phyloP scores from a whole-genome alignment of 768 basidiomycete genomes.

The Gymnopilus dilepis region DNA sequence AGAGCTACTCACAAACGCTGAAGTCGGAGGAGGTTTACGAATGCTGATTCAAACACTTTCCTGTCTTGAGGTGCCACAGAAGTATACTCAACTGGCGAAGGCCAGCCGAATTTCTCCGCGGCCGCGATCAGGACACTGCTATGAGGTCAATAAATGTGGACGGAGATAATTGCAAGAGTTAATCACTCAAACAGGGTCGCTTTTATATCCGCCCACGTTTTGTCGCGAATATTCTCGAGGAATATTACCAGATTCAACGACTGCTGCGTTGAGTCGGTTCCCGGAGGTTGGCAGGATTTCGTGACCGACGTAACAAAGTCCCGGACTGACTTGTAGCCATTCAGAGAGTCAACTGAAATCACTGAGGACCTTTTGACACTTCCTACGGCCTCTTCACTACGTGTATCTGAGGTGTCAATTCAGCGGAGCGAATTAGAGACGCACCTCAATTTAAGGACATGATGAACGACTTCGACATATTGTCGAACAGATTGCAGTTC shows the following conservation, averaged over 20 bases:
- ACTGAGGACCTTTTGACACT: constrained; percentile 49
- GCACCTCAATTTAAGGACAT: constrained; percentile 75
- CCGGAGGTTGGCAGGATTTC: constrained; percentile 47
- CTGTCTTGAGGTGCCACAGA: constrained; percentile 54
- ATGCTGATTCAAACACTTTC: constrained; percentile 74
- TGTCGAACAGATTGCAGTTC: constrained; percentile 77
- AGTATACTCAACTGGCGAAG: constrained; percentile 70
- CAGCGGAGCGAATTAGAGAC: constrained; percentile 21
- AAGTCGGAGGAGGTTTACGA: constrained; percentile 74
- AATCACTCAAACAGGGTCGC: constrained; percentile 64
- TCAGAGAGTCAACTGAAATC: constrained; percentile 52
- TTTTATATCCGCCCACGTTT: constrained; percentile 83
- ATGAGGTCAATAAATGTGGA: constrained; percentile 12
- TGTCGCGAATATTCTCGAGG: constrained; percentile 63
- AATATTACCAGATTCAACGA: constrained; percentile 66
- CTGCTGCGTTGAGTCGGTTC: constrained; percentile 52
- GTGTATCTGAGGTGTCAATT: constrained; percentile 12
- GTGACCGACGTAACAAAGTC: constrained; percentile 59
- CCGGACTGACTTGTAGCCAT: constrained; percentile 65
- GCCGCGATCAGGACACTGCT: constrained; percentile 64
- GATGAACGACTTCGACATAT: constrained; percentile 79
- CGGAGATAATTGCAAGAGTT: not conserved
- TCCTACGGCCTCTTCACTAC: constrained; percentile 62
- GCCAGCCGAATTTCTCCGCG: constrained; percentile 87
- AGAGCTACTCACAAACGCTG: constrained; percentile 70